These are phyloP conservation scores for Fraxinus excelsior DNA, from an alignment of 257 asterid species.

Conservation along the genomic window DNA sequence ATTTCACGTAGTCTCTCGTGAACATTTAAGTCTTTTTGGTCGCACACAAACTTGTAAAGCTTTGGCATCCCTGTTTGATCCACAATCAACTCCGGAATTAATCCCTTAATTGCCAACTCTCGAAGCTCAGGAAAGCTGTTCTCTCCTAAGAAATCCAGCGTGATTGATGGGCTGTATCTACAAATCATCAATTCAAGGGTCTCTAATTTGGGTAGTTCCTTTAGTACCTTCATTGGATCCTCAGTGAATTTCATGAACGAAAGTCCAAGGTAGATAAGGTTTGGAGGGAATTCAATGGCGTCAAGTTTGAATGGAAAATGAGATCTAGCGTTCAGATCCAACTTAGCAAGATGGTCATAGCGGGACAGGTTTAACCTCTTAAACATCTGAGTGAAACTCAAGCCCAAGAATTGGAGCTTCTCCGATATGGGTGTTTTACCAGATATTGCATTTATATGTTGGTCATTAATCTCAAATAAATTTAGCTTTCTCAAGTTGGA, in stretches of 20 bases:
- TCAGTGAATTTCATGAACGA: rapidly evolving
- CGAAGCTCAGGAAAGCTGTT: neutral
- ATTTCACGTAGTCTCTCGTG: neutral
- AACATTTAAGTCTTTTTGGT: neutral
- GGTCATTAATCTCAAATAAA: neutral
- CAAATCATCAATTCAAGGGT: rapidly evolving
- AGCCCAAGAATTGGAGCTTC: neutral
- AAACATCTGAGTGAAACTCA: rapidly evolving
- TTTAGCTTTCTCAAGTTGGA: neutral
- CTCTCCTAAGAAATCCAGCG: neutral
- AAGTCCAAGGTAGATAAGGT: neutral
- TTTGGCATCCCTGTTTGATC: neutral
- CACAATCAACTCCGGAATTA: neutral
- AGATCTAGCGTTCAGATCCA: rapidly evolving
- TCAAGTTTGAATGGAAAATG: neutral
- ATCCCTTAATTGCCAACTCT: neutral
- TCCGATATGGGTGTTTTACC: neutral
- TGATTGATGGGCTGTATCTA: neutral
- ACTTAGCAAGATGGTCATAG: neutral
- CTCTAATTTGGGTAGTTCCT: neutral
- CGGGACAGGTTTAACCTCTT: neutral
- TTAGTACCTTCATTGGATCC: neutral
- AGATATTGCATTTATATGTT: neutral
- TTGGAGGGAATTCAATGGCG: neutral
- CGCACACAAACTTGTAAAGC: neutral